Evolutionary conservation across 345 rosid genomes (phyloP).

Genomic region (Eucalyptus globulus): DNA sequence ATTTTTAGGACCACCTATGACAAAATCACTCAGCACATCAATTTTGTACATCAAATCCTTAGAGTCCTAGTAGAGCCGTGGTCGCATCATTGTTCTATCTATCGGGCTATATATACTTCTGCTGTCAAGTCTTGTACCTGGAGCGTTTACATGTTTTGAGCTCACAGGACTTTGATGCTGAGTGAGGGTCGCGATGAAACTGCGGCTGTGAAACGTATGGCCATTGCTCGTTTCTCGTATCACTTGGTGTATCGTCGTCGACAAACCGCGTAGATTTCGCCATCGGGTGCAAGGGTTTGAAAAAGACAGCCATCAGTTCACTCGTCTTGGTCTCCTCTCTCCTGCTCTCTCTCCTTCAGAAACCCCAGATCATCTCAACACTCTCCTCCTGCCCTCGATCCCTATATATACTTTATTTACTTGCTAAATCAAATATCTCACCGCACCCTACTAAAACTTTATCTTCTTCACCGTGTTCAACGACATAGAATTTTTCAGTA

Average conservation of each 20-base stretch:
- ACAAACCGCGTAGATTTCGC: neutral
- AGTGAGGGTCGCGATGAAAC: neutral
- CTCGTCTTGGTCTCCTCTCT: neutral
- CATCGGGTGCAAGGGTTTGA: neutral
- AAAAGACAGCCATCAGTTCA: neutral
- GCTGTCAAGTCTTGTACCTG: neutral
- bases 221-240: neutral
- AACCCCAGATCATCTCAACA: neutral
- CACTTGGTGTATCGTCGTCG: neutral
- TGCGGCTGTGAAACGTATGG: neutral
- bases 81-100: neutral
- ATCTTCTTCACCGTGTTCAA: neutral
- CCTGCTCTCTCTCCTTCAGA: neutral
- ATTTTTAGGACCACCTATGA: neutral
- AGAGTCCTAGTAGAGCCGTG: neutral
- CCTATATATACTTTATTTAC: neutral
- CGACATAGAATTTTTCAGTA: conserved; percentile 1
- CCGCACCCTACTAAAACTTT: neutral
- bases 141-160: neutral
- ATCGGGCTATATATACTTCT: neutral
- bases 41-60: neutral
- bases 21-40: neutral
- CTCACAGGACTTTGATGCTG: neutral
- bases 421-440: neutral
- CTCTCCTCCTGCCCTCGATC: neutral